phyloP scores from a whole-genome alignment of 371 early-diverging fungal genomes.

The Fennellomyces sp. region DNA sequence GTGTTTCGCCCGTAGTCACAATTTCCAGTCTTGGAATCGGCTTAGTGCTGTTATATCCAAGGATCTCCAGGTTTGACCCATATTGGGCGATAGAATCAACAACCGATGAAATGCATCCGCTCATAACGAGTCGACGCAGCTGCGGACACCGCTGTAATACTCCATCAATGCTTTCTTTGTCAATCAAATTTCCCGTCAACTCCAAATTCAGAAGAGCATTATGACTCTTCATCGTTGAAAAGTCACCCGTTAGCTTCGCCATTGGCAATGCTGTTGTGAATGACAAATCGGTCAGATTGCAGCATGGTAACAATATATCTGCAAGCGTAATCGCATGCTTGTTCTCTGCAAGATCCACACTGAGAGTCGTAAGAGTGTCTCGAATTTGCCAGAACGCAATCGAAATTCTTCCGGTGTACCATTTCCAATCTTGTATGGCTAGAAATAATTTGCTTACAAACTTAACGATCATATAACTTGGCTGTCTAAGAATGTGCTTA shows the following conservation, averaged over 20 bases:
- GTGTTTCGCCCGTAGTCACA: not conserved
- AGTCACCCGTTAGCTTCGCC: not conserved
- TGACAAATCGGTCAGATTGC: not conserved
- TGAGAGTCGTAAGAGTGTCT: not conserved
- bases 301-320: not conserved
- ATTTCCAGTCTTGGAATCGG: too few species aligned
- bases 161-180: not conserved
- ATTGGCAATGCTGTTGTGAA: not conserved
- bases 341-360: not conserved
- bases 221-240: not conserved
- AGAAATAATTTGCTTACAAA: not conserved
- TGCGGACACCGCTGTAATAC: not conserved
- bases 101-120: not conserved
- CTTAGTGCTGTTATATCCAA: not conserved
- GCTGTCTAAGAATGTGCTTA: too few species aligned
- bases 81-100: not conserved
- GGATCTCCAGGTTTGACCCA: not conserved
- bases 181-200: not conserved
- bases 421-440: not conserved
- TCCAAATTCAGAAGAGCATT: not conserved
- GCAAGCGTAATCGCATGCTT: not conserved
- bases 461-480: not conserved
- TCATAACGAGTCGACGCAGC: not conserved
- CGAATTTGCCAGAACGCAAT: not conserved
- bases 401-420: not conserved